phyloP scores from a whole-genome alignment of 768 basidiomycete genomes.

The Pulveroboletus sp. region DNA sequence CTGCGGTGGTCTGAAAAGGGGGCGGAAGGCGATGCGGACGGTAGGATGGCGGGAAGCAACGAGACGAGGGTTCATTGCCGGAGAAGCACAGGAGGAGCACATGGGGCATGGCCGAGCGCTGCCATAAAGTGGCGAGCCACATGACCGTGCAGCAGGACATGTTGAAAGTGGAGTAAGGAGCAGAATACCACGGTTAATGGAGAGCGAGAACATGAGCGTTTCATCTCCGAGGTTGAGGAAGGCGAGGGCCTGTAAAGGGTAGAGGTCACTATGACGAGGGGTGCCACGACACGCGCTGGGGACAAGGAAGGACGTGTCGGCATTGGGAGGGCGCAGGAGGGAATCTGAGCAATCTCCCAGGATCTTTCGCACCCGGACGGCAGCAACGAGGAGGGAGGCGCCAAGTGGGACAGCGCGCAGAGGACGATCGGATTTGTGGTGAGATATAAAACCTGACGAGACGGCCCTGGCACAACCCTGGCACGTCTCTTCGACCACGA shows the following conservation, averaged over 20 bases:
- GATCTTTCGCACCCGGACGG: conserved; percentile 7
- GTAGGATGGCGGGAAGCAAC: not conserved
- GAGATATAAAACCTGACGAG: conserved; percentile 30
- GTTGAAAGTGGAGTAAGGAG: conserved; percentile 27
- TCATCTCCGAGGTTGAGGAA: conserved; percentile 33
- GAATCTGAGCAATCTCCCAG: conserved; percentile 8
- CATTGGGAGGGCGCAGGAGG: conserved; percentile 10
- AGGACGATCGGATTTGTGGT: conserved; percentile 13
- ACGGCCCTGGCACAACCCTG: conserved; percentile 23
- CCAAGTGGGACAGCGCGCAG: conserved; percentile 9
- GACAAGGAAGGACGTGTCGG: conserved; percentile 26
- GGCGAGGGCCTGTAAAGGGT: conserved; percentile 18
- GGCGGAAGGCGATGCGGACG: not conserved
- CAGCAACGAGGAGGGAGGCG: conserved; percentile 11
- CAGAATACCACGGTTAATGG: conserved; percentile 25
- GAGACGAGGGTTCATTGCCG: conserved; percentile 22
- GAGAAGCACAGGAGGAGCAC: conserved; percentile 4
- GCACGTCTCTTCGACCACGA: conserved; percentile 30
- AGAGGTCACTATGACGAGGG: conserved; percentile 22
- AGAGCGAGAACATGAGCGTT: conserved; percentile 29
- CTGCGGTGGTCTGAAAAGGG: conserved; percentile 4
- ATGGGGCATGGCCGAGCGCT: conserved; percentile 15
- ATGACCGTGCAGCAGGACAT: conserved; percentile 26
- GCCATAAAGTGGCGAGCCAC: conserved; percentile 16
- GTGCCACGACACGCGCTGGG: conserved; percentile 4